These are phyloP conservation scores for Fusarium falciforme DNA, from an alignment of 2,329 filamentous ascomycete species.

Conservation along the genomic window DNA sequence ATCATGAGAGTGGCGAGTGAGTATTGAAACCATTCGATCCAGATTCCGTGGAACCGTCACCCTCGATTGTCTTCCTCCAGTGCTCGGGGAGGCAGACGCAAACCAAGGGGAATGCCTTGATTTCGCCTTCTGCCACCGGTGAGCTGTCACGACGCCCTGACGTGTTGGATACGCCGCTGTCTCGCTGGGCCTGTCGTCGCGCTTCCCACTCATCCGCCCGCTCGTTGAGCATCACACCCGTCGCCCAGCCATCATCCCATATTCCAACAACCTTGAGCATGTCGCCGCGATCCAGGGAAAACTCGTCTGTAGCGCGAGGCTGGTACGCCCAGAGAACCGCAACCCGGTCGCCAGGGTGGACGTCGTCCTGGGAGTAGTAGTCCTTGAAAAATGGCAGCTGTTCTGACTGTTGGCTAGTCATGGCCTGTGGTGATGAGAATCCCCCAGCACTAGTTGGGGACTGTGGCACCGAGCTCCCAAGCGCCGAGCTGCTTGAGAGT, in stretches of 20 bases:
- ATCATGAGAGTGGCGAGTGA: constrained; percentile 44
- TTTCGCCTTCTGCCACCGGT: constrained; percentile 77
- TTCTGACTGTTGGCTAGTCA: constrained; percentile 92
- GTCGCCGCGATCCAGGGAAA: constrained; percentile 91
- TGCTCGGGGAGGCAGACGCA: constrained; percentile 96
- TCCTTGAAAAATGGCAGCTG: constrained; percentile 97
- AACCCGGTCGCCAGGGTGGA: constrained; percentile 90
- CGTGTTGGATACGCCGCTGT: constrained; percentile 92
- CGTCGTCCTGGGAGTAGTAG: constrained; percentile 97
- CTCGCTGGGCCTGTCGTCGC: constrained; percentile 80
- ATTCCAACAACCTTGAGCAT: constrained; percentile 99
- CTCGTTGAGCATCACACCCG: constrained; percentile 85
- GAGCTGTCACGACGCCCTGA: constrained; percentile 72
- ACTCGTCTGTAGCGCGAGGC: constrained; percentile 92
- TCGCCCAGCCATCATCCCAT: constrained; percentile 99
- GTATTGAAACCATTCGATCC: constrained; percentile 57
- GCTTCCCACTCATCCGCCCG: constrained; percentile 90
- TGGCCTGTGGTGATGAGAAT: constrained; percentile 85
- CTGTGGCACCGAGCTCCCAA: constrained; percentile 76
- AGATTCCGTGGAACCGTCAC: constrained; percentile 78
- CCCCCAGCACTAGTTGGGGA: constrained; percentile 80
- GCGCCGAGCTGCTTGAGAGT: constrained; percentile 83
- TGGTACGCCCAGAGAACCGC: constrained; percentile 97
- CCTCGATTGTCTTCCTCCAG: constrained; percentile 96
- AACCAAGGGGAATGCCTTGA: constrained; percentile 97